Evolutionary conservation across 805 yeast genomes (phyloP).

Genomic region (Tetrapisispora nanseiensis): DNA sequence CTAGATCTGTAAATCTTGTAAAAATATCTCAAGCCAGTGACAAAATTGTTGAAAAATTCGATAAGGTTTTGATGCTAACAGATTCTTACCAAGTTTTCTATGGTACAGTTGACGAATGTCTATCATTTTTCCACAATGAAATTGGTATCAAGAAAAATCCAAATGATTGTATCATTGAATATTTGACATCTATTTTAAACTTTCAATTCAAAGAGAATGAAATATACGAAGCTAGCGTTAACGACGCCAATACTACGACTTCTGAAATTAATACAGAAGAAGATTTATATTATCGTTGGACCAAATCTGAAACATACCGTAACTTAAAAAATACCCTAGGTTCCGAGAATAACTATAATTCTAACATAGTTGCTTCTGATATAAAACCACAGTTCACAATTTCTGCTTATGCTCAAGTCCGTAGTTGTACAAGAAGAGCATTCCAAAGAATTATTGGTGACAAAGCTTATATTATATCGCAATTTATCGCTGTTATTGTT

Average conservation of each 20-base stretch:
- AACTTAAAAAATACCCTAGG: slow-evolving; percentile 16
- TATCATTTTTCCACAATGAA: slow-evolving; percentile 35
- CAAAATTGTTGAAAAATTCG: slow-evolving; percentile 39
- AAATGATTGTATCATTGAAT: slow-evolving; percentile 57
- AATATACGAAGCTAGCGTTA: slow-evolving; percentile 1
- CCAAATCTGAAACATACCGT: slow-evolving; percentile 18
- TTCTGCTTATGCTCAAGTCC: slow-evolving; percentile 34
- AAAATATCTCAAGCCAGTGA: slow-evolving; percentile 43
- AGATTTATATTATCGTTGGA: slow-evolving; percentile 36
- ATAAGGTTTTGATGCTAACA: slow-evolving; percentile 37
- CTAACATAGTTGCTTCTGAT: slow-evolving; percentile 27
- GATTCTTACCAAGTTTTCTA: slow-evolving; percentile 41
- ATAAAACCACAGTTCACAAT: slow-evolving; percentile 17
- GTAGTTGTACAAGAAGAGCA: slow-evolving; percentile 37
- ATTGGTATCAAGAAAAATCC: slow-evolving; percentile 47
- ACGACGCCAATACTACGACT: slow-evolving; percentile 37
- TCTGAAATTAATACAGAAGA: slow-evolving; percentile 27
- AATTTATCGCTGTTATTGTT: slow-evolving; percentile 34
- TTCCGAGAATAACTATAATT: slow-evolving; percentile 18
- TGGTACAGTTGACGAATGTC: slow-evolving; percentile 36
- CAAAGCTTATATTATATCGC: slow-evolving; percentile 34
- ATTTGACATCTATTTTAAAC: slow-evolving; percentile 48
- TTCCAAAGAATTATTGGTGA: slow-evolving; percentile 36
- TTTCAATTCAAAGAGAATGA: slow-evolving; percentile 8
- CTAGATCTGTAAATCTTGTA: slow-evolving; percentile 35